These are phyloP conservation scores for Akanthomyces uredinophilus DNA, from an alignment of 2,329 filamentous ascomycete genomes.

Conservation along the genomic window DNA sequence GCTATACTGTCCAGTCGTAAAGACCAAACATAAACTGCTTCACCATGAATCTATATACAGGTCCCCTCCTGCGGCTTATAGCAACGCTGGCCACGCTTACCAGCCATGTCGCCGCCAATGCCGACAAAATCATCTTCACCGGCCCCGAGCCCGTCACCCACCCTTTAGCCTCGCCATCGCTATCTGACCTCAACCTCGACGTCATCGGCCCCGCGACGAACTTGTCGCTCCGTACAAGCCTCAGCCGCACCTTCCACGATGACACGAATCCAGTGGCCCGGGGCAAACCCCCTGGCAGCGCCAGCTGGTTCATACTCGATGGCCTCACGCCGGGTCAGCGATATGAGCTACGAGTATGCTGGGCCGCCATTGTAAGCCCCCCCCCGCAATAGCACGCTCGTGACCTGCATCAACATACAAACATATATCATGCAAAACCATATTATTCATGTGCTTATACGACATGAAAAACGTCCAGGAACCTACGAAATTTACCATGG, in stretches of 20 bases:
- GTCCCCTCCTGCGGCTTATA: not conserved
- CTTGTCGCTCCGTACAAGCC: constrained; percentile 53
- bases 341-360: constrained; percentile 91
- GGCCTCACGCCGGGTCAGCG: constrained; percentile 64
- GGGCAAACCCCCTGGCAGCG: constrained; percentile 45
- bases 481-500: constrained; percentile 74
- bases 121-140: constrained; percentile 86
- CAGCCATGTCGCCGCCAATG: constrained; percentile 55
- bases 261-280: constrained; percentile 22
- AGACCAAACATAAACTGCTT: too few relatives aligned
- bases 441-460: not conserved
- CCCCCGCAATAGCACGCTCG: not conserved
- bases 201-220: constrained; percentile 54
- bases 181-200: constrained; percentile 57
- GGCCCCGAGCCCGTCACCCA: constrained; percentile 57
- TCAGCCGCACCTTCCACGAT: constrained; percentile 65
- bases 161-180: constrained; percentile 33
- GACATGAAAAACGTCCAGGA: constrained; percentile 49
- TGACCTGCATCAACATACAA: not conserved
- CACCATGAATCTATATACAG: not conserved
- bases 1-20: not conserved
- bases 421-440: not conserved
- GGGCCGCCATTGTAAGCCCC: constrained; percentile 77
- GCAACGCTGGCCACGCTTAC: constrained; percentile 16
- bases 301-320: constrained; percentile 76